Evolutionary conservation across 164 flowering plant genomes (phyloP).

Genomic region (Stephania yunnanensis): DNA sequence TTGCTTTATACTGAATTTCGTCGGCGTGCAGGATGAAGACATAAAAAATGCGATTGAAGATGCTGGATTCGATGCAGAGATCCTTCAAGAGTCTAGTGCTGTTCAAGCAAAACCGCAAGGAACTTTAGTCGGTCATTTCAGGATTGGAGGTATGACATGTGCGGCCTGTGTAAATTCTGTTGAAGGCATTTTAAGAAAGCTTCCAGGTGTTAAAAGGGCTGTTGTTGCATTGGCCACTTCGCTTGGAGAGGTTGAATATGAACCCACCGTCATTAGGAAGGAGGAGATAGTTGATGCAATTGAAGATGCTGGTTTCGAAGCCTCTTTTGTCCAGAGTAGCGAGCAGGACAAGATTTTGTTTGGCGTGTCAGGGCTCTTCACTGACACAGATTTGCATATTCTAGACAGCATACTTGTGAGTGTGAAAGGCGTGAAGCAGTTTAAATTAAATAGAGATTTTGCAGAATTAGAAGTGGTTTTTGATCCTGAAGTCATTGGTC

Average conservation of each 20-base stretch:
- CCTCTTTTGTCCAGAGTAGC: constrained; percentile 72
- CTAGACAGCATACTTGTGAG: constrained; percentile 55
- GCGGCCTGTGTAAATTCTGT: constrained; percentile 95
- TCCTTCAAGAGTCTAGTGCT: constrained; percentile 47
- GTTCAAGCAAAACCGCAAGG: constrained; percentile 26
- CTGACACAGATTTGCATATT: constrained; percentile 53
- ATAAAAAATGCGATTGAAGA: constrained; percentile 86
- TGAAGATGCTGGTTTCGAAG: constrained; percentile 98
- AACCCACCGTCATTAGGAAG: constrained; percentile 58
- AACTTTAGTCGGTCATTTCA: constrained; percentile 71
- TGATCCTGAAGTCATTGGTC: constrained; percentile 75
- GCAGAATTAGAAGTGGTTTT: constrained; percentile 60
- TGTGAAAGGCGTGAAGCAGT: constrained; percentile 70
- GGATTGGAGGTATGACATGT: constrained; percentile 98
- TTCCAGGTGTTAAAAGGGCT: constrained; percentile 86
- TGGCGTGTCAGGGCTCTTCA: constrained; percentile 48
- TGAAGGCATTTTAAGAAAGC: constrained; percentile 72
- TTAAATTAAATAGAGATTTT: constrained; percentile 36
- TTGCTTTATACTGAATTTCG: constrained; percentile 1
- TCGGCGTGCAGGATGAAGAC: constrained; percentile 62
- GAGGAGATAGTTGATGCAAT: constrained; percentile 80
- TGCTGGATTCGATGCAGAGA: constrained; percentile 96
- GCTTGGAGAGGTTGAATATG: constrained; percentile 89
- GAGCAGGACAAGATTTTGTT: constrained; percentile 66
- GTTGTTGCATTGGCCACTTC: constrained; percentile 91